A percentile compares a stretch with the other conserved stretches of the same genome.
Conservation (phyloP, 768 basidiomycete genomes). For the Lepiota brunneoincarnata region DNA sequence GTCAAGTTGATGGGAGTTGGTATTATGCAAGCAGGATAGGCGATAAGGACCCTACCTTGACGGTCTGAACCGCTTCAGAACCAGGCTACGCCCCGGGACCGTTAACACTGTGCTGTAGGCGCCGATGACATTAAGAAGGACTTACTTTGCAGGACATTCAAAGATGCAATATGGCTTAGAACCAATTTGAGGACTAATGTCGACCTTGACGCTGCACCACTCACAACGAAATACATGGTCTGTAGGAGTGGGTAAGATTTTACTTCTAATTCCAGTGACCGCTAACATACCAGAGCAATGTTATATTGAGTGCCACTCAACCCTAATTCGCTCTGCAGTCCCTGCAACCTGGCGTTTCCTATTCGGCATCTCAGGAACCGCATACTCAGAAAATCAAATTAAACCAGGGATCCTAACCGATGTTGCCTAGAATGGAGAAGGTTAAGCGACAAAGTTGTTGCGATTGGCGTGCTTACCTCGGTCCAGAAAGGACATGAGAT, state of each 20-base stretch:
- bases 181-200: not conserved
- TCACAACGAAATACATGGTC: slow-evolving; percentile 72
- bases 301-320: slow-evolving; percentile 63
- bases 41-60: slow-evolving; percentile 40
- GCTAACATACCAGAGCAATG: slow-evolving; percentile 50
- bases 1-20: not conserved
- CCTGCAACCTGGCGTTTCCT: slow-evolving; percentile 69
- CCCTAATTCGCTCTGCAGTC: slow-evolving; percentile 51
- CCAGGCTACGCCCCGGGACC: slow-evolving; percentile 30
- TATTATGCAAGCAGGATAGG: not conserved
- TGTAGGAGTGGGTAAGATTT: slow-evolving; percentile 19
- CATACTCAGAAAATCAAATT: not conserved
- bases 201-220: slow-evolving; percentile 16
- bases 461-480: slow-evolving; percentile 36
- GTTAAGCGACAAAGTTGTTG: not conserved
- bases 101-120: slow-evolving; percentile 11
- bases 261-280: slow-evolving; percentile 1
- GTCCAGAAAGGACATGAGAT: slow-evolving; percentile 63
- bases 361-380: slow-evolving; percentile 12
- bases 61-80: slow-evolving; percentile 62
- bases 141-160: slow-evolving; percentile 70
- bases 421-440: slow-evolving; percentile 42
- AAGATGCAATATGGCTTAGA: slow-evolving; percentile 56
- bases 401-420: slow-evolving; percentile 37
- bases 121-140: not conserved